Evolutionary conservation across 225 moss, liverwort and hornwort species (phyloP), one percentile per base, ranked within the genome.

Genomic region (Anthoceros angustus): DNA sequence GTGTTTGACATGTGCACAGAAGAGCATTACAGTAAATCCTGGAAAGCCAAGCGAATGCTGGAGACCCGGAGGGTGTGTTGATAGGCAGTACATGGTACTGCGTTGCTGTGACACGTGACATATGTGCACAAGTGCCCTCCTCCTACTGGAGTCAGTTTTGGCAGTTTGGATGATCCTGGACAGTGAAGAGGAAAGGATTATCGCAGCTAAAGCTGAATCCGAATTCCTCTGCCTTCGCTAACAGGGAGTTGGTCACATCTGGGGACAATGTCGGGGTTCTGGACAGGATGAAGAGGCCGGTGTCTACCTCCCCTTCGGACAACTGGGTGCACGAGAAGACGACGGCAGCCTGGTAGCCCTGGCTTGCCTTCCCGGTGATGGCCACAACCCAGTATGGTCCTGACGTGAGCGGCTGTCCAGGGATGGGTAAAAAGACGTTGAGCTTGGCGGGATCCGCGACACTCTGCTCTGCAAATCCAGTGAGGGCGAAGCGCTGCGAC

Each of bases 341-440:
- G n/a, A 55, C n/a, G 55, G 55, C 55, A 20, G 55, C 55, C 55
- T 55, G 5, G 55, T 55, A 55, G 10, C 55, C 55, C 55, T 55
- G 55, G 55, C 55, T 55, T 18, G 55, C 55, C 55, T 55, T 1
- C 55, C 55, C 55, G 0, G 55, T 55, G 8, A 55, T 55, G 14
- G 55, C 55, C 55, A 55, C 55, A 15, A 55, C 55, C 55, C 55
- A 55, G 55, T 55, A 55, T 0, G 55, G 55, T 20, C 55, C 55
- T 20, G 55, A 2, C 7, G 55, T 15, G 1, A 18, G n/a, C 7
- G 55, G 55, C 55, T 18, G n/a, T 55, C 55, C 55, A 6, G 55
- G 55, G n/a, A 55, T 55, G 55, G 55, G 55, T 0, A 55, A 55
- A 5, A 55, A 55, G 10, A 55, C 55, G 5, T 23, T 5, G 7